A percentile compares a stretch with the other conserved stretches of the same genome.
These are phyloP conservation scores for Coniophora puteana DNA, from an alignment of 1,284 basidiomycete genomes.

Conservation along the genomic window DNA sequence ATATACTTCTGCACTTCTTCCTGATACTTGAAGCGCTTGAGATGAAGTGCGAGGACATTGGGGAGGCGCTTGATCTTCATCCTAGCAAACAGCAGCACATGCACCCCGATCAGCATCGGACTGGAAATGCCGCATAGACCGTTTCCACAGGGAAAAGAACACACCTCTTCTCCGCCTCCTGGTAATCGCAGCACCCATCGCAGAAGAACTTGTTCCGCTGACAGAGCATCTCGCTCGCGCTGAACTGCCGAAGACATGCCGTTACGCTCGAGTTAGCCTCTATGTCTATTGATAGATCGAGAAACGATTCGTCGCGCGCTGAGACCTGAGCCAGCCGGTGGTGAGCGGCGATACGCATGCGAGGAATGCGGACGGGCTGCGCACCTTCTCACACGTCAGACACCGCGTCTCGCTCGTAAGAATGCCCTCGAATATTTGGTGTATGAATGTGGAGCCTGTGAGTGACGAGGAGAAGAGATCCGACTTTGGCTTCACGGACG, in stretches of 20 bases:
- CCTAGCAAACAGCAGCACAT: constrained; percentile 40
- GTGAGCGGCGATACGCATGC: constrained; percentile 6
- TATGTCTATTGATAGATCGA: constrained; percentile 97
- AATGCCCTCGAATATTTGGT: constrained; percentile 89
- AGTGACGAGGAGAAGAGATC: constrained; percentile 3
- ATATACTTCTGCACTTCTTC: constrained; percentile 86
- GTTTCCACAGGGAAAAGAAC: constrained; percentile 4
- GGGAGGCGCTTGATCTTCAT: constrained; percentile 98
- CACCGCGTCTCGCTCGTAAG: constrained; percentile 97
- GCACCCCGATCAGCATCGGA: constrained; percentile 11
- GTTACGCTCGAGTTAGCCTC: constrained; percentile 96
- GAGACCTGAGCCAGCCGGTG: constrained; percentile 60
- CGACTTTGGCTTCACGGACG: no score
- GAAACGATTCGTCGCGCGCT: constrained; percentile 91
- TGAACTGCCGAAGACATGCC: constrained; percentile 93
- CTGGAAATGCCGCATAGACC: no score
- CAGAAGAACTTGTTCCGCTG: constrained; percentile 99
- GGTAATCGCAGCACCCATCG: constrained; percentile 92
- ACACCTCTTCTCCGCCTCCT: constrained; percentile 96
- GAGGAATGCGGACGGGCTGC: constrained; percentile 23
- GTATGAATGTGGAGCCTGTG: constrained; percentile 75
- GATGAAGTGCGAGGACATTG: constrained; percentile 90
- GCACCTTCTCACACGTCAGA: constrained; percentile 91
- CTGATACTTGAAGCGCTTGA: constrained; percentile 98
- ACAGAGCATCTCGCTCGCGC: constrained; percentile 96